Evolutionary conservation across 805 yeast species (phyloP).

Genomic region (Metschnikowia henanensis): DNA sequence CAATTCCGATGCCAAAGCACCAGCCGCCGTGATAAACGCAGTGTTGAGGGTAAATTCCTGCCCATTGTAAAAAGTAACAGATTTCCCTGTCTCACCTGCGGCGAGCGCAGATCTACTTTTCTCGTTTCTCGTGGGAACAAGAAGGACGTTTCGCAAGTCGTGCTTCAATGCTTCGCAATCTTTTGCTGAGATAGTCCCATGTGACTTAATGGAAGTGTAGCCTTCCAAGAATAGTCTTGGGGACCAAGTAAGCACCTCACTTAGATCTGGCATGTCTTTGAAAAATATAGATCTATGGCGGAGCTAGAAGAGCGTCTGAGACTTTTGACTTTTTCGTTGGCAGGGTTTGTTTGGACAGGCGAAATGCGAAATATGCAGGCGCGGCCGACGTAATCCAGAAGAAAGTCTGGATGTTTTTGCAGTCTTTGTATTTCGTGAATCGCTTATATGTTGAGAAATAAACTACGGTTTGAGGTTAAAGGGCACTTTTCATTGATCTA

Average conservation of each 20-base stretch:
- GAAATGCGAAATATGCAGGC: neutral
- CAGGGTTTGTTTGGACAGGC: neutral
- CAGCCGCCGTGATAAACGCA: slow-evolving; percentile 60
- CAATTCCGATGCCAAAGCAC: slow-evolving; percentile 52
- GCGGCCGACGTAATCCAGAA: no score
- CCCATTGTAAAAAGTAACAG: slow-evolving; percentile 52
- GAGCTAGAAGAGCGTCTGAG: no score
- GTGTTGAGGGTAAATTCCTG: slow-evolving; percentile 61
- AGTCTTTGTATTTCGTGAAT: no score
- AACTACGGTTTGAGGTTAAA: no score
- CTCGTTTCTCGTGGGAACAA: slow-evolving; percentile 36
- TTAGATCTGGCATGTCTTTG: slow-evolving; percentile 1
- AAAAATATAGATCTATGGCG: no score
- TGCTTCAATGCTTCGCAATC: slow-evolving; percentile 17
- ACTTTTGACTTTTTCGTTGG: slow-evolving; percentile 3
- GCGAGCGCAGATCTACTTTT: slow-evolving; percentile 16
- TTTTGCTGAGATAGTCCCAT: slow-evolving; percentile 6
- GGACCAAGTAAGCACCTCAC: slow-evolving; percentile 13
- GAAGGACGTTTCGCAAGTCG: slow-evolving; percentile 34
- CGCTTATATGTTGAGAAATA: no score
- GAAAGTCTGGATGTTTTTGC: no score
- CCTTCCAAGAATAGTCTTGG: slow-evolving; percentile 14
- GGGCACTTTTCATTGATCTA: no score
- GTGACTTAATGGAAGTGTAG: slow-evolving; percentile 17
- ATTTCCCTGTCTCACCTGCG: slow-evolving; percentile 15